phyloP scores from a whole-genome alignment of 306 rosid species.

The Senna siamea region DNA sequence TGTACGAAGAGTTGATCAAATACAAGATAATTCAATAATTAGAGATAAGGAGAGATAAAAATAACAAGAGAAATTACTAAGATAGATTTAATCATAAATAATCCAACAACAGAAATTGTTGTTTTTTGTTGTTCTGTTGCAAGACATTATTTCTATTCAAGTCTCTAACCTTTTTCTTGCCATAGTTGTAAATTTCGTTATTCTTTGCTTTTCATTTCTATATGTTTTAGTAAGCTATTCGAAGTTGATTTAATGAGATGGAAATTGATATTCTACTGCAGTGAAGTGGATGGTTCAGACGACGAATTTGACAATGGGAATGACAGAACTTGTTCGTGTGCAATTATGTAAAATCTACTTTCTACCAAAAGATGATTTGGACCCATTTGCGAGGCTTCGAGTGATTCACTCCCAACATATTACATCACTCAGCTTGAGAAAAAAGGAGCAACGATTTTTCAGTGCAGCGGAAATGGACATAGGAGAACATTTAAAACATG shows the following conservation, averaged over 20 bases:
- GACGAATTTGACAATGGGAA: slow-evolving; percentile 79
- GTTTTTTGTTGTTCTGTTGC: too few relatives aligned
- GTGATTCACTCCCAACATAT: slow-evolving; percentile 45
- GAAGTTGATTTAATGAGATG: slow-evolving; percentile 43
- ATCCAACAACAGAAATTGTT: too few relatives aligned
- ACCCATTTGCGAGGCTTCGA: slow-evolving; percentile 38
- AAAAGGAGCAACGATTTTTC: slow-evolving; percentile 46
- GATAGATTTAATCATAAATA: too few relatives aligned
- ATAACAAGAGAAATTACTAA: too few relatives aligned
- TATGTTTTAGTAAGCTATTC: slow-evolving; percentile 2
- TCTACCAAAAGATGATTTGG: slow-evolving; percentile 41
- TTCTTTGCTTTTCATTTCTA: background rate
- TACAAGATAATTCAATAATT: too few relatives aligned
- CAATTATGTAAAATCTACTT: slow-evolving; percentile 70
- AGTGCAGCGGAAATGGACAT: slow-evolving; percentile 37
- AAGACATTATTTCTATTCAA: too few relatives aligned
- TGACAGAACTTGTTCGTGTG: slow-evolving; percentile 78
- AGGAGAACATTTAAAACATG: slow-evolving; percentile 23
- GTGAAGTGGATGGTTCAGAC: slow-evolving; percentile 83
- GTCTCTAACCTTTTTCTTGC: slow-evolving; percentile 16
- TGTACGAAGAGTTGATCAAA: too few relatives aligned
- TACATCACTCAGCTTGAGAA: slow-evolving; percentile 44
- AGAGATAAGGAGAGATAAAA: too few relatives aligned
- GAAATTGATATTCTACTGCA: slow-evolving; percentile 54
- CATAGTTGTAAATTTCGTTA: background rate